Conservation (phyloP, 306 rosid species). For the Geum urbanum region DNA sequence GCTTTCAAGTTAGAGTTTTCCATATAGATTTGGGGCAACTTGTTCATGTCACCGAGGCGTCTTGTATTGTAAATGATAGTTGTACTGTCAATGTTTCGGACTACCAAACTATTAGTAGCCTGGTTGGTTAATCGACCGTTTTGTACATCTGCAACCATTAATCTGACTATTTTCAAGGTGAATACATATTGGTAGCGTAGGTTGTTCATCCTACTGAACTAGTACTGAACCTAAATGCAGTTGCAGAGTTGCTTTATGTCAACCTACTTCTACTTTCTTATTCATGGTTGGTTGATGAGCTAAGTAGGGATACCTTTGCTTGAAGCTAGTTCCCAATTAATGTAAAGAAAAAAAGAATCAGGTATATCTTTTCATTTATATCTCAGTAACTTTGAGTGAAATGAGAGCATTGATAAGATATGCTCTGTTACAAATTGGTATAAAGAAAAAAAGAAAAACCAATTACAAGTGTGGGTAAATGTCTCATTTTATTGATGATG, state of each 20-base stretch:
- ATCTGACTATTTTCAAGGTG: slow-evolving; percentile 8
- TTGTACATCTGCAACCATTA: neutral
- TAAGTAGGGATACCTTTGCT: neutral
- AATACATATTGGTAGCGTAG: slow-evolving; percentile 3
- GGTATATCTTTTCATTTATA: slow-evolving; percentile 16
- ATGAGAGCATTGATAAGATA: slow-evolving; percentile 29
- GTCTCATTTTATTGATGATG: slow-evolving; percentile 22
- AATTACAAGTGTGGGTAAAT: neutral
- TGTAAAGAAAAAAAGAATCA: slow-evolving; percentile 1
- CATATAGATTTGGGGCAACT: neutral
- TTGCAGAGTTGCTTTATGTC: neutral
- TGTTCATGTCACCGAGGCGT: neutral
- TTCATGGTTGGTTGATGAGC: slow-evolving; percentile 22
- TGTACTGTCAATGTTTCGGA: slow-evolving; percentile 1
- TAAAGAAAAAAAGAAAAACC: slow-evolving; percentile 14
- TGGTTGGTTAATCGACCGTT: slow-evolving; percentile 2
- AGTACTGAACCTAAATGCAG: slow-evolving; percentile 5
- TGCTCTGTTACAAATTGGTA: slow-evolving; percentile 31
- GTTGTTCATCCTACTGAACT: slow-evolving; percentile 17
- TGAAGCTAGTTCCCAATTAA: neutral
- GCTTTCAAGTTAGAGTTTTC: neutral
- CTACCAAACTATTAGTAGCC: slow-evolving; percentile 13
- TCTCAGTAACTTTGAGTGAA: neutral
- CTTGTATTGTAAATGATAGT: slow-evolving; percentile 24
- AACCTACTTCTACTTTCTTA: neutral